A percentile compares a stretch with the other conserved stretches of the same genome.
phyloP scores from a whole-genome alignment of 345 rosid species.

The Gynandropsis gynandra region DNA sequence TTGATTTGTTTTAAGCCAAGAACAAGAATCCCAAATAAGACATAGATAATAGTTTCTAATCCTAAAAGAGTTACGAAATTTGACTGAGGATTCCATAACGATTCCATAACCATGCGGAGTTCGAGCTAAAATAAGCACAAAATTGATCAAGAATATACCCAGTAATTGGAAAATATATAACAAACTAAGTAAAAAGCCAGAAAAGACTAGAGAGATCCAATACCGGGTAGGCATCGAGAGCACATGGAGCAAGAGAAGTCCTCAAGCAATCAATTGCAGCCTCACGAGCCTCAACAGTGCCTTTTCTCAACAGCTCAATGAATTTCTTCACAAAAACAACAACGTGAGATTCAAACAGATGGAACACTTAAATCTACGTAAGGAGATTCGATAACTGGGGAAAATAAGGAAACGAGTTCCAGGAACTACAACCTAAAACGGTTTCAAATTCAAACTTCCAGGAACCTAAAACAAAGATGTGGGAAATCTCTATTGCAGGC shows the following conservation, averaged over 20 bases:
- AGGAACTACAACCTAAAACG: neutral
- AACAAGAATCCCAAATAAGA: neutral
- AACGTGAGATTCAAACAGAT: neutral
- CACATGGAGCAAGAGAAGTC: constrained; percentile 86
- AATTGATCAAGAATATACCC: constrained; percentile 9
- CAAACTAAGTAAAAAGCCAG: neutral
- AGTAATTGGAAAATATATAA: neutral
- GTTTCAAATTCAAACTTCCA: neutral
- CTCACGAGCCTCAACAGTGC: constrained; percentile 52
- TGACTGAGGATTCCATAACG: too few species aligned
- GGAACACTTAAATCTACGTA: too few species aligned
- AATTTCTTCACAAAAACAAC: constrained; percentile 50
- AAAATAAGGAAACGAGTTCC: neutral
- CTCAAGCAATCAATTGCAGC: constrained; percentile 72
- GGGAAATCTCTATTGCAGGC: neutral
- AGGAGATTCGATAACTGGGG: neutral
- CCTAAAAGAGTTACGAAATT: too few species aligned
- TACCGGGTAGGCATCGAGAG: constrained; percentile 97
- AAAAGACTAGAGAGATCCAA: neutral
- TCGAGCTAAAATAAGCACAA: constrained; percentile 5
- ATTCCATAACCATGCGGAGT: neutral
- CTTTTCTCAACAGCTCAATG: constrained; percentile 79
- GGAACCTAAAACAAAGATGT: constrained; percentile 4
- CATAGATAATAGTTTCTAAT: too few species aligned
- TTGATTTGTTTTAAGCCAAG: neutral